A percentile compares a stretch with the other conserved stretches of the same genome.
These are phyloP conservation scores for Vitis hybrid DNA, from an alignment of 177 flowering plant genomes.

Conservation along the genomic window DNA sequence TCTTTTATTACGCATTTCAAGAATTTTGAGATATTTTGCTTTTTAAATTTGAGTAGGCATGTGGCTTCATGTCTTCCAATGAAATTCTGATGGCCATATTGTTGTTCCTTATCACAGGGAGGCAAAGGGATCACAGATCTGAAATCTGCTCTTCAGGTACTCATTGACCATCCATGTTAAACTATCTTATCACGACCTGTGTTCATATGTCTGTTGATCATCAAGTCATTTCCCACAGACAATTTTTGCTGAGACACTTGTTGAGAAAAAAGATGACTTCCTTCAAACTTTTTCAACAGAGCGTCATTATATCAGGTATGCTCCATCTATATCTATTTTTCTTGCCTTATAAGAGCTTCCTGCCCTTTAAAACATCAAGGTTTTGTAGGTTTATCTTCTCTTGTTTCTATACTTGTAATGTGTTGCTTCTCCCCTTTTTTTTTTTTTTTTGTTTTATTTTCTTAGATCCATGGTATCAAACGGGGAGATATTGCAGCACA, in stretches of 20 bases:
- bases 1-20: background rate
- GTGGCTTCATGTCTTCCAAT: background rate
- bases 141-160: conserved; percentile 77
- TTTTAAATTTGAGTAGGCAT: background rate
- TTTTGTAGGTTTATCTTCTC: background rate
- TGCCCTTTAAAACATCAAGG: background rate
- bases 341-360: too few species aligned
- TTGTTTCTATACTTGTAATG: background rate
- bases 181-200: background rate
- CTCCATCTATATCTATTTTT: background rate
- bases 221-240: conserved; percentile 35
- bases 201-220: conserved; percentile 4
- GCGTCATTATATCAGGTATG: conserved; percentile 58
- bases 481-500: conserved; percentile 49
- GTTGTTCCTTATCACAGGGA: conserved; percentile 39
- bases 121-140: conserved; percentile 89
- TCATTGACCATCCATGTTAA: conserved; percentile 1
- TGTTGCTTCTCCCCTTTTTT: background rate
- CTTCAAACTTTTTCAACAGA: conserved; percentile 71
- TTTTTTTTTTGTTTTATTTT: background rate
- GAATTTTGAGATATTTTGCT: background rate
- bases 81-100: background rate
- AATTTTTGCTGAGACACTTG: conserved; percentile 80
- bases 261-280: conserved; percentile 74
- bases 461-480: conserved; percentile 48